Evolutionary conservation across 2,329 filamentous ascomycete genomes (phyloP).

Genomic region (Ophiostoma triangulosporum): DNA sequence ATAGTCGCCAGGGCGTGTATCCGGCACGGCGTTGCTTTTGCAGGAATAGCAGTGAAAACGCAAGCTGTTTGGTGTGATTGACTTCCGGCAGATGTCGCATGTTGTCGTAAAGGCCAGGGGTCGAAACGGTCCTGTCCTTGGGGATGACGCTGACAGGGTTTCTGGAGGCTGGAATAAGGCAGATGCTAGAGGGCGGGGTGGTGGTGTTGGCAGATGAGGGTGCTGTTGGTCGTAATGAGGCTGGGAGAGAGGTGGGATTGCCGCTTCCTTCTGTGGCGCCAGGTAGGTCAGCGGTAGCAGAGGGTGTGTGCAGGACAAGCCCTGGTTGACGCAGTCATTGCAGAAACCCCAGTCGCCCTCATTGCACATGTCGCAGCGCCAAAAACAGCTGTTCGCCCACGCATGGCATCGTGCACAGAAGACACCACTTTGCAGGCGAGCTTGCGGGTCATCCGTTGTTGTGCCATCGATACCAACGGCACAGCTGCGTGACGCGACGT

Average conservation of each 20-base stretch:
- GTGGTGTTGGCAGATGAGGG: constrained; percentile 12
- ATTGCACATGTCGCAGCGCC: constrained; percentile 79
- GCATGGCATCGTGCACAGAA: constrained; percentile 69
- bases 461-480: background rate
- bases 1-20: constrained; percentile 56
- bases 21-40: constrained; percentile 34
- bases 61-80: constrained; percentile 54
- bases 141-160: constrained; percentile 22
- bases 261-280: constrained; percentile 15
- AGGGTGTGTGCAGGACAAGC: constrained; percentile 66
- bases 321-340: constrained; percentile 73
- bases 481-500: constrained; percentile 31
- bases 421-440: constrained; percentile 60
- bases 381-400: constrained; percentile 73
- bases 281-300: constrained; percentile 63
- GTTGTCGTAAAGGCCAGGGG: constrained; percentile 58
- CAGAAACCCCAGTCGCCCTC: constrained; percentile 94
- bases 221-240: constrained; percentile 11
- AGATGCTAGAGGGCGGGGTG: constrained; percentile 25
- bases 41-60: constrained; percentile 74
- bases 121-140: constrained; percentile 43
- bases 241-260: constrained; percentile 6
- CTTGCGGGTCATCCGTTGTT: constrained; percentile 53
- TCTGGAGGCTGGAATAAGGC: constrained; percentile 18
- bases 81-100: constrained; percentile 65